These are phyloP conservation scores for Thalassiosira exigua DNA, from an alignment of 352 stramenopile genomes.

Conservation along the genomic window DNA sequence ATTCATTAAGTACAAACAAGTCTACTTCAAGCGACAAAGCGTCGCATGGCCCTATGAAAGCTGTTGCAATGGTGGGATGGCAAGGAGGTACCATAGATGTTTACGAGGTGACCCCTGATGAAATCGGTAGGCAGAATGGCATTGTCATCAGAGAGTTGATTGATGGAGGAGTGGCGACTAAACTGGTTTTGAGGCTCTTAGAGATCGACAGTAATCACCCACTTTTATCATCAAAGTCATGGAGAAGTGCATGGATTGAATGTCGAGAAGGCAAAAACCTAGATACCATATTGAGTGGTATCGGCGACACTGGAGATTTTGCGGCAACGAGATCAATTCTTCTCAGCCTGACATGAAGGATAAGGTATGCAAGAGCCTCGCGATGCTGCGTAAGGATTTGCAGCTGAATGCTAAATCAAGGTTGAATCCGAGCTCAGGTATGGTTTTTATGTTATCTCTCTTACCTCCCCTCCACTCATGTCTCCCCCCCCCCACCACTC, in stretches of 20 bases:
- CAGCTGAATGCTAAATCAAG: no score
- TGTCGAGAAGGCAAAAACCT: background rate
- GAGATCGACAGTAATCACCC: background rate
- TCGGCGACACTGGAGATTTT: background rate
- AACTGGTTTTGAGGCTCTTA: slow-evolving; percentile 5
- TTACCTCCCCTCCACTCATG: no score
- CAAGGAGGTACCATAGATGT: slow-evolving; percentile 33
- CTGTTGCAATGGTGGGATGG: slow-evolving; percentile 40
- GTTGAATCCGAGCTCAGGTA: no score
- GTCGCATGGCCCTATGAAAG: slow-evolving; percentile 3
- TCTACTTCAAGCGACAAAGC: background rate
- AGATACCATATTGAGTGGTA: background rate
- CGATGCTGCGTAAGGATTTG: no score
- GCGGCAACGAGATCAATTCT: slow-evolving; percentile 1
- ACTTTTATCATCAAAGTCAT: slow-evolving; percentile 1
- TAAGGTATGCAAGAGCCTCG: no score
- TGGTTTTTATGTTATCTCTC: no score
- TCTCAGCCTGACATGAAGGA: slow-evolving; percentile 7
- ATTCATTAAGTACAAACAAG: background rate
- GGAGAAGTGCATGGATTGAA: slow-evolving; percentile 12
- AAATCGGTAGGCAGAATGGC: background rate
- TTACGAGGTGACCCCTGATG: slow-evolving; percentile 1
- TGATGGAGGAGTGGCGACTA: background rate
- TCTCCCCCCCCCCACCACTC: no score
- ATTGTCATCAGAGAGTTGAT: background rate